Evolutionary conservation across 345 rosid genomes (phyloP).

Genomic region (Arabis hirsuta): DNA sequence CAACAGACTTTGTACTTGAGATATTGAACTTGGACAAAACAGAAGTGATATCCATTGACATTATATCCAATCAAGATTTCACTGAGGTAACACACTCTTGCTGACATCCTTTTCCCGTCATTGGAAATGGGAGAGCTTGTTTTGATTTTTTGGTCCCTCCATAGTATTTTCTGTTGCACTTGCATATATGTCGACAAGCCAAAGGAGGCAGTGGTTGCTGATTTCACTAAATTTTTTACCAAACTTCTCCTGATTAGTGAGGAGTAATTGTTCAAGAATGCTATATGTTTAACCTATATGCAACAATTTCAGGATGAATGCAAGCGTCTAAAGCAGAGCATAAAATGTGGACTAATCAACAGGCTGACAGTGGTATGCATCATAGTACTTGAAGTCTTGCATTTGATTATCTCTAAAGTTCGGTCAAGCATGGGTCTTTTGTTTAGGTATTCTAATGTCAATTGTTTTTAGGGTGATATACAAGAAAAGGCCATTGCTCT

Average conservation of each 20-base stretch:
- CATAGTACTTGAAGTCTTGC: conserved; percentile 12
- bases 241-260: neutral
- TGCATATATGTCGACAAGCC: conserved; percentile 33
- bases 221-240: conserved; percentile 19
- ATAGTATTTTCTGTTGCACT: conserved; percentile 25
- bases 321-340: conserved; percentile 97
- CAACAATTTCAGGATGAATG: conserved; percentile 84
- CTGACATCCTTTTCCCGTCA: conserved; percentile 5
- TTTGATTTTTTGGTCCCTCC: neutral
- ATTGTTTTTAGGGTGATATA: conserved; percentile 76
- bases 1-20: conserved; percentile 73
- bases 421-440: conserved; percentile 5
- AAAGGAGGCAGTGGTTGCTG: neutral
- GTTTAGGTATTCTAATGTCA: conserved; percentile 38
- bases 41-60: conserved; percentile 85
- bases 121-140: conserved; percentile 7
- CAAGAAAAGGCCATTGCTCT: conserved; percentile 91
- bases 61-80: conserved; percentile 96
- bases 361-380: conserved; percentile 84
- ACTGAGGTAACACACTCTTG: conserved; percentile 70
- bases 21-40: conserved; percentile 92
- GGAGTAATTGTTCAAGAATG: conserved; percentile 6
- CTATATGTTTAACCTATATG: conserved; percentile 23
- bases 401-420: conserved; percentile 15
- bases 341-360: conserved; percentile 88